Evolutionary conservation across 164 flowering plant genomes (phyloP).

Genomic region (Paratinospora sagittata): DNA sequence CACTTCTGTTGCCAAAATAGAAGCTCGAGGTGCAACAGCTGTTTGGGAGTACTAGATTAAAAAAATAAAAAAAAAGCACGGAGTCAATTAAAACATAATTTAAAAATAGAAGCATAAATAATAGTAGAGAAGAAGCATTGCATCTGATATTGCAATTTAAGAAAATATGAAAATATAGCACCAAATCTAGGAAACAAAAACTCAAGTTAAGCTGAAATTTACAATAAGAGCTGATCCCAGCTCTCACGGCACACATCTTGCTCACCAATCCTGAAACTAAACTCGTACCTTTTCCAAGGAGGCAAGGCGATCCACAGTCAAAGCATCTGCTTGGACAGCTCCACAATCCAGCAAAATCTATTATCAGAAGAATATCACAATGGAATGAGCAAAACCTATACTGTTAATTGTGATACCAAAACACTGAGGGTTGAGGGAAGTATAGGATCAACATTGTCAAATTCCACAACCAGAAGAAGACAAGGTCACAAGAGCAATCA

Average conservation of each 20-base stretch:
- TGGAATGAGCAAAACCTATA: not conserved
- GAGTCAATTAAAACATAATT: too few species aligned
- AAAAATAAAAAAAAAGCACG: not conserved
- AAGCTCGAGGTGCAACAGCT: conserved; percentile 80
- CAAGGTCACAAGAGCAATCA: not conserved
- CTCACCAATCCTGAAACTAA: not conserved
- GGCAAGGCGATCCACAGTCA: conserved; percentile 96
- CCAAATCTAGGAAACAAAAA: not conserved
- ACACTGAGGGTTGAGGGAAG: not conserved
- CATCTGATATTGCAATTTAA: not conserved
- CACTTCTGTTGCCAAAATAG: conserved; percentile 75
- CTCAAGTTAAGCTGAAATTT: not conserved
- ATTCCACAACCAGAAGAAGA: not conserved
- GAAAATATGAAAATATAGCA: not conserved
- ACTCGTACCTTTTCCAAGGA: conserved; percentile 78
- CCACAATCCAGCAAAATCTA: conserved; percentile 94
- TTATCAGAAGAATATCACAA: not conserved
- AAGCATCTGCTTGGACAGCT: conserved; percentile 98
- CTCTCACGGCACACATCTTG: not conserved
- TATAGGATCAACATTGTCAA: not conserved
- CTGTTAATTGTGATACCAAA: not conserved
- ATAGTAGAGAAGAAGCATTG: not conserved
- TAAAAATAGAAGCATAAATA: not conserved
- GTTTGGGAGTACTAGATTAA: conserved; percentile 69
- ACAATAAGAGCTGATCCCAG: not conserved